These are phyloP conservation scores for Apiospora saccharicola DNA, from an alignment of 2,329 filamentous ascomycete genomes.

Conservation along the genomic window DNA sequence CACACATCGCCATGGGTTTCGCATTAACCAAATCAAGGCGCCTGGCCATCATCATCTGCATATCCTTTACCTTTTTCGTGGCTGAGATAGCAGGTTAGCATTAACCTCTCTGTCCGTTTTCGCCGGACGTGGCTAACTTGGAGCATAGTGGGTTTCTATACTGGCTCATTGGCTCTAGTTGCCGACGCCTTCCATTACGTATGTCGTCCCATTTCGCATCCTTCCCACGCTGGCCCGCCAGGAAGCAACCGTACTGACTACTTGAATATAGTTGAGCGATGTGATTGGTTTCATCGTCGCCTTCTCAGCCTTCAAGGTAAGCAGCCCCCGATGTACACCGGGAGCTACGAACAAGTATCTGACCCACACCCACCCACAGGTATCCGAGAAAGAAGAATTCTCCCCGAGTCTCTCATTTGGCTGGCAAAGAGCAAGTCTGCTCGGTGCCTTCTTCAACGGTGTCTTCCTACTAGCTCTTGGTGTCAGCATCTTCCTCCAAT, in stretches of 20 bases:
- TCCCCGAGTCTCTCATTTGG: constrained; percentile 72
- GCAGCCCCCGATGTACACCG: neutral
- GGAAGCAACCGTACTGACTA: constrained; percentile 26
- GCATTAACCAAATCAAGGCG: neutral
- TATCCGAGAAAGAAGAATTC: constrained; percentile 62
- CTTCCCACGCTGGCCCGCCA: too few relatives aligned
- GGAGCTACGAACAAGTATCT: neutral
- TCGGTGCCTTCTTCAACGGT: constrained; percentile 84
- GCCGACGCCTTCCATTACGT: constrained; percentile 84
- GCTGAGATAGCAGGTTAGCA: constrained; percentile 50
- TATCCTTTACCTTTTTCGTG: constrained; percentile 61
- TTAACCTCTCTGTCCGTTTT: neutral
- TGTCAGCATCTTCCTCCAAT: constrained; percentile 76
- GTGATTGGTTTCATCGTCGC: constrained; percentile 74
- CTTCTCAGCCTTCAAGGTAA: constrained; percentile 68
- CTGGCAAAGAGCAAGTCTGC: constrained; percentile 77
- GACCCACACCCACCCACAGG: constrained; percentile 46
- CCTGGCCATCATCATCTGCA: constrained; percentile 46
- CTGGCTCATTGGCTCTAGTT: constrained; percentile 73
- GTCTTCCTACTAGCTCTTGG: constrained; percentile 76
- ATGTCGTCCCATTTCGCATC: constrained; percentile 37
- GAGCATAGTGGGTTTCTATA: constrained; percentile 51
- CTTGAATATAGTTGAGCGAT: constrained; percentile 64
- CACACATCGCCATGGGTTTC: neutral
- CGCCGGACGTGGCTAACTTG: neutral